Percentiles rank a stretch among this genome's conserved stretches.
These are phyloP conservation scores for Catunica adiposa DNA, from an alignment of 2,329 filamentous ascomycete species.

Conservation along the genomic window DNA sequence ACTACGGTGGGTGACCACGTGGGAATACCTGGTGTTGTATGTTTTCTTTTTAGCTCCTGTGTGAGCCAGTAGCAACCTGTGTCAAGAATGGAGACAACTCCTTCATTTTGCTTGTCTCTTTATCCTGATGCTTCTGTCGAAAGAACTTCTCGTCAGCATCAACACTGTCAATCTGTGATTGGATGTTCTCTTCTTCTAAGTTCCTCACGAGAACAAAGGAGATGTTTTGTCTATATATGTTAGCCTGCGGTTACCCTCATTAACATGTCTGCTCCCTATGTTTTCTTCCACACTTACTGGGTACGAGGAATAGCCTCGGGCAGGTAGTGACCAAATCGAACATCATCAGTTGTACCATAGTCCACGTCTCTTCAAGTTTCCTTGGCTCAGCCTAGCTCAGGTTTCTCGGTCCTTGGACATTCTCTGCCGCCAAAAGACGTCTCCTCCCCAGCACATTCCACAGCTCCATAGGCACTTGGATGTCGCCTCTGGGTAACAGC, in stretches of 20 bases:
- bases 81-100: too few species aligned
- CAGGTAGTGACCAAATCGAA: constrained; percentile 13
- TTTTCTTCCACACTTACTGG: constrained; percentile 4
- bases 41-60: not conserved
- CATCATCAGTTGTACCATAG: constrained; percentile 14
- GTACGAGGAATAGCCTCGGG: constrained; percentile 13
- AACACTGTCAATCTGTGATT: constrained; percentile 8
- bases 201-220: constrained; percentile 9
- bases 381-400: constrained; percentile 11
- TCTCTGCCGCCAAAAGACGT: constrained; percentile 9
- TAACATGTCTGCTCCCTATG: too few species aligned
- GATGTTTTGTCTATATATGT: constrained; percentile 7
- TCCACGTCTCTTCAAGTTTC: constrained; percentile 14
- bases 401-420: constrained; percentile 9
- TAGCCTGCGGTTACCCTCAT: not conserved
- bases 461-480: constrained; percentile 11
- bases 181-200: constrained; percentile 1
- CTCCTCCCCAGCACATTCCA: constrained; percentile 13
- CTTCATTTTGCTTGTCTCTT: not conserved
- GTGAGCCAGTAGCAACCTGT: too few species aligned
- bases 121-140: not conserved
- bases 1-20: not conserved
- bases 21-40: constrained; percentile 1
- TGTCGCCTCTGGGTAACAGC: constrained; percentile 6
- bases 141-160: constrained; percentile 13